Conservation (phyloP, 768 basidiomycete species). For the Tricholoma terreum region DNA sequence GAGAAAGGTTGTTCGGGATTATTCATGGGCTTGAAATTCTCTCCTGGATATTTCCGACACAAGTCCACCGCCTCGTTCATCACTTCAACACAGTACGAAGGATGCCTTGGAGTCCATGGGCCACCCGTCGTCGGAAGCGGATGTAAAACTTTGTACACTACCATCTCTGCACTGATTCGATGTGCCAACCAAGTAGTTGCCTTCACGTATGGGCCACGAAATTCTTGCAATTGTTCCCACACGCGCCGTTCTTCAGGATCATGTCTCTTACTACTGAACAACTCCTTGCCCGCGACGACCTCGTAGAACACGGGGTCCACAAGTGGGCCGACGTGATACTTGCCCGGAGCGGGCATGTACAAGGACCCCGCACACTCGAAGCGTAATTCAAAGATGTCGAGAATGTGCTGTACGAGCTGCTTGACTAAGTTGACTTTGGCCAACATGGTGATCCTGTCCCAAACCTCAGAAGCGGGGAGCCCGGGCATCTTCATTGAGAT, state of each 20-base stretch:
- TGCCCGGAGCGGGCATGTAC: neutral
- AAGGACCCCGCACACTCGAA: neutral
- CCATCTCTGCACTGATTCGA: neutral
- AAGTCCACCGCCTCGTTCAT: neutral
- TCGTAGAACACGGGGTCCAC: neutral
- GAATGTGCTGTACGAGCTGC: neutral
- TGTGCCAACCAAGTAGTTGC: neutral
- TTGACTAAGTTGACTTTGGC: neutral
- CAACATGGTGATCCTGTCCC: neutral
- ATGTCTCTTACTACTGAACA: neutral
- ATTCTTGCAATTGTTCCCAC: neutral
- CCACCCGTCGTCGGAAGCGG: neutral
- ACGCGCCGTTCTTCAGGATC: neutral
- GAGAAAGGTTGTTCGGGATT: neutral
- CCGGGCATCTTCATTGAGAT: neutral
- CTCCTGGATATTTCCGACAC: neutral
- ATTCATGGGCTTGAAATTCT: neutral
- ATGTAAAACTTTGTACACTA: neutral
- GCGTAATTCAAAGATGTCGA: neutral
- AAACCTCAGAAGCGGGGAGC: neutral
- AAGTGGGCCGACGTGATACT: neutral
- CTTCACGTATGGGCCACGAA: neutral
- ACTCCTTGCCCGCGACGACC: neutral
- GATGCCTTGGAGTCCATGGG: neutral
- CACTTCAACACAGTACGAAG: neutral